phyloP scores from a whole-genome alignment of 2,329 filamentous ascomycete species.

The Annulohypoxylon truncatum region DNA sequence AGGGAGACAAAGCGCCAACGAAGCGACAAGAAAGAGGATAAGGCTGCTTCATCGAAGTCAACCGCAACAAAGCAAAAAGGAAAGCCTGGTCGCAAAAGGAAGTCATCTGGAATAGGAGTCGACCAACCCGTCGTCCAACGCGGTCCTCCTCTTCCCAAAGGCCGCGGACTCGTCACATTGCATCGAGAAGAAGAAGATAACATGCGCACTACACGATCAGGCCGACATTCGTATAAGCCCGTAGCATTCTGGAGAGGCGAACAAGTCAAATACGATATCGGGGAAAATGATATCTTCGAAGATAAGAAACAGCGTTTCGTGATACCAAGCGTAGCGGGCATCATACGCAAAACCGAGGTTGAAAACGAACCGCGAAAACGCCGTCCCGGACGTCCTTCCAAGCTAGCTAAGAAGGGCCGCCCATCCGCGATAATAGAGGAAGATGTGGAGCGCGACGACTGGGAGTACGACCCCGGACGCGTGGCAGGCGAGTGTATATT shows the following conservation, averaged over 20 bases:
- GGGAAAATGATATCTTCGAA: slow-evolving; percentile 60
- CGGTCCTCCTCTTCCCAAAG: slow-evolving; percentile 66
- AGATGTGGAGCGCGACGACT: slow-evolving; percentile 71
- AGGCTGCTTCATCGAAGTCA: slow-evolving; percentile 41
- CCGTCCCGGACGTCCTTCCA: slow-evolving; percentile 42
- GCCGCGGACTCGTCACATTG: slow-evolving; percentile 65
- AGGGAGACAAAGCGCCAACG: slow-evolving; percentile 45
- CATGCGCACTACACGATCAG: slow-evolving; percentile 75
- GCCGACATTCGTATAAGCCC: slow-evolving; percentile 81
- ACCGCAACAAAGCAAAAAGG: slow-evolving; percentile 44
- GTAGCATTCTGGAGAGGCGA: slow-evolving; percentile 91
- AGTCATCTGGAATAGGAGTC: slow-evolving; percentile 55
- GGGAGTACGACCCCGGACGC: slow-evolving; percentile 75
- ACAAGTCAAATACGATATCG: slow-evolving; percentile 74
- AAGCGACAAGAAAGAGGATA: slow-evolving; percentile 38
- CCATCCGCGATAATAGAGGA: slow-evolving; percentile 56
- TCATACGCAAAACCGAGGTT: slow-evolving; percentile 76
- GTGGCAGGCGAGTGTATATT: slow-evolving; percentile 72
- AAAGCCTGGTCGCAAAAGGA: slow-evolving; percentile 52
- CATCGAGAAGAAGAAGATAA: slow-evolving; percentile 62
- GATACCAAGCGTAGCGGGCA: slow-evolving; percentile 78
- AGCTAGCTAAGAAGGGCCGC: slow-evolving; percentile 38
- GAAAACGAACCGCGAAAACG: slow-evolving; percentile 51
- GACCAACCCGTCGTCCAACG: slow-evolving; percentile 63
- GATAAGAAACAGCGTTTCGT: slow-evolving; percentile 65